A percentile compares a stretch with the other conserved stretches of the same genome.
Evolutionary conservation across 2,329 filamentous ascomycete genomes (phyloP).

Genomic region (Aspergillus neoniger): DNA sequence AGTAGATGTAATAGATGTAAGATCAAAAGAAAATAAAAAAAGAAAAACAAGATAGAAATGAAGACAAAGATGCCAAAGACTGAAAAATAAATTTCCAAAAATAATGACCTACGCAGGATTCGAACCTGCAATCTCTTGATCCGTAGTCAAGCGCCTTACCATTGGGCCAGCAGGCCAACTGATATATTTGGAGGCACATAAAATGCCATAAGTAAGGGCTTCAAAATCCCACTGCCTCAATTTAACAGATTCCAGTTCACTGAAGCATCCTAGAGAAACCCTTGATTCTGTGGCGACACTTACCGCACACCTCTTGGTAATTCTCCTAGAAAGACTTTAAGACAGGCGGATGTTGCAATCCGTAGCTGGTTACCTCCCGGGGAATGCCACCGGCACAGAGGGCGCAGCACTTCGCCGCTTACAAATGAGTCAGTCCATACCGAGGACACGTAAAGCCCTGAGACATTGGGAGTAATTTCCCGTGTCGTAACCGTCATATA

Average conservation of each 20-base stretch:
- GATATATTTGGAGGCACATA: neutral
- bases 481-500: too few species aligned
- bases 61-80: neutral
- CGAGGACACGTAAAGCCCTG: neutral
- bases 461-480: too few species aligned
- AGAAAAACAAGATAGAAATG: neutral
- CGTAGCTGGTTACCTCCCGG: neutral
- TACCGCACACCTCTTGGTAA: neutral
- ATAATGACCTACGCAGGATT: conserved; percentile 33
- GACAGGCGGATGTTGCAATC: neutral
- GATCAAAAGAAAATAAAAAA: too few species aligned
- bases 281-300: neutral
- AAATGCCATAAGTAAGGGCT: too few species aligned
- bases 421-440: neutral
- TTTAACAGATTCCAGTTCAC: too few species aligned
- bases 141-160: conserved; percentile 55
- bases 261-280: neutral
- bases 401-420: neutral
- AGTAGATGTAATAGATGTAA: too few species aligned
- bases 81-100: neutral
- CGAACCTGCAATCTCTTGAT: conserved; percentile 55
- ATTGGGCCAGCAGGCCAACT: conserved; percentile 40
- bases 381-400: neutral
- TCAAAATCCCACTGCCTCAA: neutral
- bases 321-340: neutral